phyloP scores from a whole-genome alignment of 2,329 filamentous ascomycete species.

The Hortaea sp. region DNA sequence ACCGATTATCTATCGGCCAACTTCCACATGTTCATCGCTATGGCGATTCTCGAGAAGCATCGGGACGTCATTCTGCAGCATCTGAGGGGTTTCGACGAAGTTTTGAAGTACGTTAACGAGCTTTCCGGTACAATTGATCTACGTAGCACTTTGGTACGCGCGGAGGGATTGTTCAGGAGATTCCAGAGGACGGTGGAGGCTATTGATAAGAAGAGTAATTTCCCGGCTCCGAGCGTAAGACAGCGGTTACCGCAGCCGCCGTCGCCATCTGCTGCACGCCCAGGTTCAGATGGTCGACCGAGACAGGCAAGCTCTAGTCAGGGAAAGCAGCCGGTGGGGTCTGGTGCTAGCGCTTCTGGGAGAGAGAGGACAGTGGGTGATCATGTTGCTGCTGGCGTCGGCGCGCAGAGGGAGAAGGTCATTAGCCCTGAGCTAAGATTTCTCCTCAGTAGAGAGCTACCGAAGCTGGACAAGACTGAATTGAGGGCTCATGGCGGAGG shows the following conservation, averaged over 20 bases:
- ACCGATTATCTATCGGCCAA: slow-evolving; percentile 81
- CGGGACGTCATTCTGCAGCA: slow-evolving; percentile 94
- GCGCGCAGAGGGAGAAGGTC: slow-evolving; percentile 36
- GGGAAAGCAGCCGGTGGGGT: slow-evolving; percentile 5
- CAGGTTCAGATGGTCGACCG: slow-evolving; percentile 13
- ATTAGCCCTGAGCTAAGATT: slow-evolving; percentile 54
- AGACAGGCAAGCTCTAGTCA: slow-evolving; percentile 1
- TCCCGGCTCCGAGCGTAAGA: slow-evolving; percentile 48
- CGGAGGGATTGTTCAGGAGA: slow-evolving; percentile 76
- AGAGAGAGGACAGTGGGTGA: slow-evolving; percentile 30
- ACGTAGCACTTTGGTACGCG: slow-evolving; percentile 71
- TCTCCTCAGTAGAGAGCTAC: slow-evolving; percentile 51
- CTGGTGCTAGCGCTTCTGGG: slow-evolving; percentile 19
- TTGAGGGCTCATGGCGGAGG: slow-evolving; percentile 38
- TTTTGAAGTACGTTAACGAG: slow-evolving; percentile 97
- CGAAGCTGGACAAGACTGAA: slow-evolving; percentile 37
- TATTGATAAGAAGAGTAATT: slow-evolving; percentile 83
- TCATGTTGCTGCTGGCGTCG: slow-evolving; percentile 14
- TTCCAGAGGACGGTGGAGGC: slow-evolving; percentile 85
- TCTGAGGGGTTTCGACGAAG: slow-evolving; percentile 88
- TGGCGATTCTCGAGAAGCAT: slow-evolving; percentile 92
- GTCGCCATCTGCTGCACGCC: slow-evolving; percentile 8
- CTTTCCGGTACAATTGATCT: slow-evolving; percentile 89
- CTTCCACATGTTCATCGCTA: slow-evolving; percentile 88
- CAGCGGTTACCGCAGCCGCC: slow-evolving; percentile 36